Base-by-base conservation (phyloP, 2,329 filamentous ascomycete species). In the Macrophomina tecta region DNA sequence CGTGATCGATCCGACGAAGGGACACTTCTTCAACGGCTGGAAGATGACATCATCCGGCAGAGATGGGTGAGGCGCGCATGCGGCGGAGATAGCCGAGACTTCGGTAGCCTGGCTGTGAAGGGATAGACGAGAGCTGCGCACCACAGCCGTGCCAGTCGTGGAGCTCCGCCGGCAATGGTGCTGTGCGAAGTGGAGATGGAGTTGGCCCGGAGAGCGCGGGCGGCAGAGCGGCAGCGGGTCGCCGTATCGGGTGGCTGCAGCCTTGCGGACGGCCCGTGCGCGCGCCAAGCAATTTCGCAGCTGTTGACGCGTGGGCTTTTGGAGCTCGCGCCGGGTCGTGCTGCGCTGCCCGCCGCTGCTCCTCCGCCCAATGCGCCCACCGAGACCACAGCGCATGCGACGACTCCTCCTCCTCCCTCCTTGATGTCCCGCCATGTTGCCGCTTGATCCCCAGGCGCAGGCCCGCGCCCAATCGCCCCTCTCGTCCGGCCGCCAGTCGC, bases 401-500 rank as follows among this genome's bases (percentile, higher is more conserved):
- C 34, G 42, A 61, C n/a, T 30, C 30, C 56, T 30, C 30, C 56
- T 61, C 56, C 14, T 48, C 42, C 42, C 45, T 62, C 58, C 58
- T 48, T 62, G 58, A 62, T 61, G 56, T 40, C 51, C 42, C 38
- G 49, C 60, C 71, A 79, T 79, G 77, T 76, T 77, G 36, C 36
- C 36, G 68, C 75, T 74, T 77, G 77, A 79, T 73, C 68, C 73
- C 32, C 49, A 48, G 42, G 65, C 73, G 30, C 49, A 48, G 34
- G 48, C 45, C 60, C 58, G 64, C 67, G 49, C 65, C 38, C 75
- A 76, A 70, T 95, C 93, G 69, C 93, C 93, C 74, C 88, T 92
- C 77, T 94, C 90, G 85, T 95, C 93, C 77, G 92, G 92, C 70
- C 90, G 91, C 75, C 88, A 89, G 70, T 92, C 91, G 76, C 92